Conservation (phyloP, 2,329 filamentous ascomycete species). For the Emergomyces africanus region DNA sequence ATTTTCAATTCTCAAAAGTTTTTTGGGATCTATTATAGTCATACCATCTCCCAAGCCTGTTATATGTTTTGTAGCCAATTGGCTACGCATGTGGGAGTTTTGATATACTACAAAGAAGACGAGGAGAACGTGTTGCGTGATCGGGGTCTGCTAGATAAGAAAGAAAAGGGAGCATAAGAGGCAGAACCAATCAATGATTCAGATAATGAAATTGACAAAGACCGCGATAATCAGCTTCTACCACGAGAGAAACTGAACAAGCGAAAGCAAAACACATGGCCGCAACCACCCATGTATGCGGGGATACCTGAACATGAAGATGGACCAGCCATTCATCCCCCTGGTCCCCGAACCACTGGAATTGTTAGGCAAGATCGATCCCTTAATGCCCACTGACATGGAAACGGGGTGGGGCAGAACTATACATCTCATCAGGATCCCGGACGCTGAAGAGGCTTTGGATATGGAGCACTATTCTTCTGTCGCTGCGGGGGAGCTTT, state of each 20-base stretch:
- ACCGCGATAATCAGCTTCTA: slow-evolving; percentile 1
- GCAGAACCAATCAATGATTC: slow-evolving; percentile 4
- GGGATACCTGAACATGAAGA: background rate
- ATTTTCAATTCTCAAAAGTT: background rate
- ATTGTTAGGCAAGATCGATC: background rate
- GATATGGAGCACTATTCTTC: background rate
- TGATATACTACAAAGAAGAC: background rate
- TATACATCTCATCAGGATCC: background rate
- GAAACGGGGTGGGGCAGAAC: background rate
- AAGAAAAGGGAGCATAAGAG: background rate
- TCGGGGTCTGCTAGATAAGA: background rate
- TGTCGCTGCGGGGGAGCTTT: background rate
- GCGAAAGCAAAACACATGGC: background rate
- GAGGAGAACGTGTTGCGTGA: background rate
- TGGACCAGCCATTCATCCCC: slow-evolving; percentile 17
- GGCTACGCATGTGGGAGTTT: background rate
- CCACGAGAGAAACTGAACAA: background rate
- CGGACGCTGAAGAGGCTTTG: background rate
- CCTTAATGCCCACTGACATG: background rate
- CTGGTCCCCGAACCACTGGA: background rate
- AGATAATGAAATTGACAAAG: slow-evolving; percentile 14
- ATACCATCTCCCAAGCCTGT: background rate
- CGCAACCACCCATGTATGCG: background rate
- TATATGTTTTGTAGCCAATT: background rate
- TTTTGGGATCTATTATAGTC: background rate